Base-by-base conservation (phyloP, 495 filamentous ascomycete genomes). In the Aspergillus leporis region DNA sequence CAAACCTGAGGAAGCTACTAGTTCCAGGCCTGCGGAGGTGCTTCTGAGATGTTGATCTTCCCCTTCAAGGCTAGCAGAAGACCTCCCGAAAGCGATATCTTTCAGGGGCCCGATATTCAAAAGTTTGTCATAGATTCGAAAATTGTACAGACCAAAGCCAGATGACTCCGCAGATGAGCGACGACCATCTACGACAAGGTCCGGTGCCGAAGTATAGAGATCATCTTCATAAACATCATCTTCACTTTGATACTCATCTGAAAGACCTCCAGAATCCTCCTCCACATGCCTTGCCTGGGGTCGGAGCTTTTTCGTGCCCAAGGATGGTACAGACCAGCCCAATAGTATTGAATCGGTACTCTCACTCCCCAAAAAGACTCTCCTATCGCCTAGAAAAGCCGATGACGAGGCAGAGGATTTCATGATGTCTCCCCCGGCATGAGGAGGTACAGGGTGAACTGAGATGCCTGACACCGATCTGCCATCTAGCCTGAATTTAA, bases 401-500 rank as follows among this genome's bases (percentile, higher is more conserved):
- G 90, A 80, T 46, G 87, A 90, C 4, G 90, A 87, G n/a, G 87
- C 84, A 28, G 81, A 75, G 32, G 83, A 83, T 25, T 80, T 80
- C 58, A 95, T 71, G 13, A 90, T 58, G 48, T 71, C 61, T 3
- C 85, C 87, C 21, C 88, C 89, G 1, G 81, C 67, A 41, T 89
- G 83, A 46, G 73, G 62, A 16, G 79, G 69, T 34, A 97, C 71
- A 16, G 83, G 72, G 50, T 83, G 84, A 48, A 98, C 70, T 5
- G 81, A 83, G 31, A 97, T 78, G 6, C 92, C 92, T 38, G 92
- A 96, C 23, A 99, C 91, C 9, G 91, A 94, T 46, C 93, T 83
- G n/a, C 94, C 94, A 70, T 96, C 92, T 51, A 97, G 83, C 57
- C 84, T 87, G 75, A 99, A 97, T 36, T 81, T 88, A 21, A 98